Base-by-base conservation (phyloP, 1,284 basidiomycete genomes). In the Cutaneotrichosporon arboriforme region DNA sequence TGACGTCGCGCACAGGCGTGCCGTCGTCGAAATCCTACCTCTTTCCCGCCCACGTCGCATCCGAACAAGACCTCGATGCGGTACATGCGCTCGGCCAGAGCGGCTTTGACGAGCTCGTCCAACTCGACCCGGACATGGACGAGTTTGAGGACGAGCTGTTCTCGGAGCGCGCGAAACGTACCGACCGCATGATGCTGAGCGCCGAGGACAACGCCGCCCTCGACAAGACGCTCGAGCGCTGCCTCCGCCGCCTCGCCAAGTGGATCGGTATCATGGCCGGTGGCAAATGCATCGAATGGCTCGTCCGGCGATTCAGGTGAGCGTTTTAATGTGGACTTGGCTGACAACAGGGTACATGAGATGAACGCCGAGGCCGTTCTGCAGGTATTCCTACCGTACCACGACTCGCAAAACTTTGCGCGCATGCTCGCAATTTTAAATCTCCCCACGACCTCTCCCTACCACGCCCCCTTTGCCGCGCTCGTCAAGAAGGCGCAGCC, bases 251-350 rank as follows among this genome's bases (percentile, higher is more conserved):
- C 33, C 77, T 98, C 3, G 88, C 89, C 1, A 85, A 84, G 15
- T 88, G 87, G 77, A 75, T 98, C 35, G 80, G 91, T 71, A 86
- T 92, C 51, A 80, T 84, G 51, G 87, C 90, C 1, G 83, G 89
- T 0, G 86, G 85, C 37, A 92, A 88, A 73, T 83, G 89, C n/a
- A 69, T 99, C 33, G 94, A 99, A 70, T 99, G 94, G 94, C 82
- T 98, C 21, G 89, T 98, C 4, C 79, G 90, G 60, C 80, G 92
- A 52, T 97, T 97, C 75, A 84, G 90, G 90, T 89, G 62, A 54
- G 83, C n/a, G n/a, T n/a, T n/a, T 64, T 31, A 3, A 1, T 9
- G n/a, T 15, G 20, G 8, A 46, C 17, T n/a, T n/a, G 20, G 20
- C 52, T 54, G 34, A 50, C 50, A 7, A 7, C 66, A 94, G 93